Conservation (phyloP, 139 green algal genomes). For the Chlorella ohadii region DNA sequence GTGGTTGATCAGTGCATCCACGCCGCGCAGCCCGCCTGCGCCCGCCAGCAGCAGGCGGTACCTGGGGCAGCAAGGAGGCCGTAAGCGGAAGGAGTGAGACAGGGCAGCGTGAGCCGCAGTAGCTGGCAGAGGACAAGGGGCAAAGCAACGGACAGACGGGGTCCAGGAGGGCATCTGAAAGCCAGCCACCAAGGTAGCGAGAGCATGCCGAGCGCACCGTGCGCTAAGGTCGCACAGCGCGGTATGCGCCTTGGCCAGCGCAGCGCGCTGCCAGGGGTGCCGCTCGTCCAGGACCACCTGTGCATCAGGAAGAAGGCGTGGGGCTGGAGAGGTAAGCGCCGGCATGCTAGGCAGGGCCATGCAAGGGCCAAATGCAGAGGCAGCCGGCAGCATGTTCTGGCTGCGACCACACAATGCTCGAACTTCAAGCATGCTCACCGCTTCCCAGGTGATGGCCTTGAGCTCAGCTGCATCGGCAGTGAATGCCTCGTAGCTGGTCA, state of each 20-base stretch:
- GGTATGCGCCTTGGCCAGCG: constrained; percentile 55
- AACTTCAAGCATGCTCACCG: not conserved
- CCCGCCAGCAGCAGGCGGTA: constrained; percentile 60
- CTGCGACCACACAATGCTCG: too few species aligned
- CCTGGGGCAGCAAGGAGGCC: not conserved
- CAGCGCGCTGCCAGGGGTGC: constrained; percentile 46
- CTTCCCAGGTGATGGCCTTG: constrained; percentile 68
- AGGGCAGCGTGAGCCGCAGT: not conserved
- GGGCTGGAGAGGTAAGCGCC: too few species aligned
- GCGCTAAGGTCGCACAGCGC: constrained; percentile 47
- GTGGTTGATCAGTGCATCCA: constrained; percentile 45
- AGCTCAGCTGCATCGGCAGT: constrained; percentile 58
- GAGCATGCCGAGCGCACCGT: not conserved
- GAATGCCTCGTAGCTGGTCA: constrained; percentile 75
- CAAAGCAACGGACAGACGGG: too few species aligned
- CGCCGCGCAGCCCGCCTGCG: constrained; percentile 3
- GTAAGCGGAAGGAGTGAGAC: not conserved
- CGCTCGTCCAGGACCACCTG: constrained; percentile 78
- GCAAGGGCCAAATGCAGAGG: too few species aligned
- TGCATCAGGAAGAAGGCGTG: too few species aligned
- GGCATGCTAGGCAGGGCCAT: too few species aligned
- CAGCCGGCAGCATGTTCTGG: too few species aligned
- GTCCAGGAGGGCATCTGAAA: too few species aligned
- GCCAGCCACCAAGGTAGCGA: too few species aligned
- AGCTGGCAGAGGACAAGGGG: not conserved